A percentile compares a stretch with the other conserved stretches of the same genome.
These are phyloP conservation scores for Mytilinidion resinicola DNA, from an alignment of 495 filamentous ascomycete species.

Conservation along the genomic window DNA sequence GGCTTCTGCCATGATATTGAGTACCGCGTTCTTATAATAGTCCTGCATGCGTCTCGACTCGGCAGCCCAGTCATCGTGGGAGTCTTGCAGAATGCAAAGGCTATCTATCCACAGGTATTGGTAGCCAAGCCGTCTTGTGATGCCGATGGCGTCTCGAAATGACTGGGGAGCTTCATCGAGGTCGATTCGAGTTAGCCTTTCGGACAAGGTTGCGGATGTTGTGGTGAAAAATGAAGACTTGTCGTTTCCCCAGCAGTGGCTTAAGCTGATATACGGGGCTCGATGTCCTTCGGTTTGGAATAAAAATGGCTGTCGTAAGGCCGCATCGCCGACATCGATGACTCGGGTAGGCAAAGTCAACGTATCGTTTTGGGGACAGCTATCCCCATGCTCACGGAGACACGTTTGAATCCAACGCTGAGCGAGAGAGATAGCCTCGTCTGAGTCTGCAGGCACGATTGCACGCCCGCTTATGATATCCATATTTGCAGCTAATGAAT, in stretches of 20 bases:
- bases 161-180: neutral
- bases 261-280: neutral
- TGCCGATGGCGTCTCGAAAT: slow-evolving; percentile 1
- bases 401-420: no score
- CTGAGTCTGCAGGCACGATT: no score
- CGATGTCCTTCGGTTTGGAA: neutral
- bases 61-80: neutral
- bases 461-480: no score
- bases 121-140: neutral
- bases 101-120: neutral
- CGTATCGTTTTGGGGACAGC: neutral
- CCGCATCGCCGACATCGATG: neutral
- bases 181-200: neutral
- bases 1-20: neutral
- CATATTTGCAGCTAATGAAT: no score
- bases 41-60: neutral
- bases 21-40: neutral
- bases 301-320: neutral
- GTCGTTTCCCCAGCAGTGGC: neutral
- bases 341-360: neutral
- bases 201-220: neutral
- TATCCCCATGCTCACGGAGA: no score
- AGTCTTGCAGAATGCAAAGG: slow-evolving; percentile 1
- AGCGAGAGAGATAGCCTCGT: no score
- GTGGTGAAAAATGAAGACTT: neutral